These are phyloP conservation scores for Chaetomium tenue DNA, from an alignment of 495 filamentous ascomycete genomes.

Conservation along the genomic window DNA sequence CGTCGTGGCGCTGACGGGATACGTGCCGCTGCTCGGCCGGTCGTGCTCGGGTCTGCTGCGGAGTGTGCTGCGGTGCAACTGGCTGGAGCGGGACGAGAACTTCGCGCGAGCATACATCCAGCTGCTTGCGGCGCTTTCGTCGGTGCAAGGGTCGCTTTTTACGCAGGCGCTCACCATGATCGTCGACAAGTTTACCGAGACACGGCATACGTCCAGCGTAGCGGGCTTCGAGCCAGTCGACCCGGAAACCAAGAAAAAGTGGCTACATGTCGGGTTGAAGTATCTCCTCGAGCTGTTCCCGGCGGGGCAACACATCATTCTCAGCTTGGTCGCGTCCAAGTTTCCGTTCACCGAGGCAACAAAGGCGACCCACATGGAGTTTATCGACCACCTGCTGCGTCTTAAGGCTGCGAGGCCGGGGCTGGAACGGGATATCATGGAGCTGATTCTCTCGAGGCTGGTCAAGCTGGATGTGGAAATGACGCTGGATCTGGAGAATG, in stretches of 20 bases:
- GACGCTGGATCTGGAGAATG: conserved; percentile 78
- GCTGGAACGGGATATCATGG: conserved; percentile 77
- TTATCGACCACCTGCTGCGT: conserved; percentile 73
- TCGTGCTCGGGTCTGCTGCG: conserved; percentile 72
- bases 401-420: conserved; percentile 74
- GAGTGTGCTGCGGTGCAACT: conserved; percentile 69
- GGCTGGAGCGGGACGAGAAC: conserved; percentile 78
- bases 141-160: conserved; percentile 63
- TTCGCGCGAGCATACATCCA: conserved; percentile 78
- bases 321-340: conserved; percentile 58
- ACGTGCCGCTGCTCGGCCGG: conserved; percentile 65
- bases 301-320: conserved; percentile 64
- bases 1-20: conserved; percentile 72
- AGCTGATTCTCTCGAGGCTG: conserved; percentile 74
- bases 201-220: conserved; percentile 51
- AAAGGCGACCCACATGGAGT: conserved; percentile 68
- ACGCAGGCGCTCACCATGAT: conserved; percentile 70
- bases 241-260: conserved; percentile 58
- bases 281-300: conserved; percentile 77
- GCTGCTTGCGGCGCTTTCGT: conserved; percentile 76
- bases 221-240: conserved; percentile 59
- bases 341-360: conserved; percentile 76
- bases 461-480: conserved; percentile 92
- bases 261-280: conserved; percentile 71
- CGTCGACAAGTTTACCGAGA: conserved; percentile 65